Evolutionary conservation across 2,329 filamentous ascomycete species (phyloP), one percentile per base, ranked within the genome.

Genomic region (Fusarium concolor): DNA sequence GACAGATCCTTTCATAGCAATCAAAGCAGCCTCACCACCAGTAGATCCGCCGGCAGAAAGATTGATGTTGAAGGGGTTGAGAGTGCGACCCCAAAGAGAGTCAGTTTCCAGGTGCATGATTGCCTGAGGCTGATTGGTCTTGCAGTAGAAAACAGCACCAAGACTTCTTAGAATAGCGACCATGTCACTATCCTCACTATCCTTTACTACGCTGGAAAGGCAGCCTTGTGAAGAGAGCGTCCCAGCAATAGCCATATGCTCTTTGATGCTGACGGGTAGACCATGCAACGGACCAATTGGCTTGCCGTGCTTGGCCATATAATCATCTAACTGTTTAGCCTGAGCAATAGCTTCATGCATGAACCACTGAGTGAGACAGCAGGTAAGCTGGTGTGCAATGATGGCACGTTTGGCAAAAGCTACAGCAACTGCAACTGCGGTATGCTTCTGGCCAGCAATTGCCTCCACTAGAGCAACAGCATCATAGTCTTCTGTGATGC

Each of bases 71-170:
- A 83, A 77, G 0, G 89, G 89, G 68, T 89, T 90, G 18, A 89
- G 76, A 0, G 85, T 85, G 15, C 85, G 82, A 2, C 87, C 87
- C 62, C 85, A 87, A 31, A 89, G 75, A 67, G 91, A 89, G 70
- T 90, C 88, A 28, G 87, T 73, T 6, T 80, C 79, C 58, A 79
- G 79, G 54, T 86, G 74, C 1, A 81, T 83, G 5, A 56, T 45
- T 3, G 44, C 26, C 63, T 87, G 85, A 0, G 89, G 88, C 10
- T 90, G 82, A 62, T 90, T 91, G 2, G 90, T 91, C 75, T 91
- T 91, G 67, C 86, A 84, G 68, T 90, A 88, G 24, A 90, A 78
- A 0, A 92, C 83, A 2, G 90, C 90, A 1, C 90, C 90, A 0
- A 87, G 80, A 24, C 82, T 81, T 28, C 86, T 77, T 4, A 92